A percentile compares a stretch with the other conserved stretches of the same genome.
Evolutionary conservation across 495 filamentous ascomycete genomes (phyloP).

Genomic region (Cercophora scortea): DNA sequence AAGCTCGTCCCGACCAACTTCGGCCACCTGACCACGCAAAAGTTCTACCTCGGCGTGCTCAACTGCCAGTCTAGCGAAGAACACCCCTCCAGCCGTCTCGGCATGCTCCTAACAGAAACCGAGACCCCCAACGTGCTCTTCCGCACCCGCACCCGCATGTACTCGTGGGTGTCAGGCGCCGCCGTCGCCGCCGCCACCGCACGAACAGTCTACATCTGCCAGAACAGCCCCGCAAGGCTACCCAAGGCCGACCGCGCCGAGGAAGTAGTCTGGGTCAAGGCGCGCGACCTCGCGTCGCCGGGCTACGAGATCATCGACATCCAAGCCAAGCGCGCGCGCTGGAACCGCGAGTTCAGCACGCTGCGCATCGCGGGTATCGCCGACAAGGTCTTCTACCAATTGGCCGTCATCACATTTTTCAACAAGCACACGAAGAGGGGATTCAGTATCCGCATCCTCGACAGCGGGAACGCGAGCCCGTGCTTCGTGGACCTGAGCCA

Average conservation of each 20-base stretch:
- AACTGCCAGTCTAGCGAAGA: constrained; percentile 7
- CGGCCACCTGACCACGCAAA: neutral
- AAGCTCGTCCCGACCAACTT: constrained; percentile 2
- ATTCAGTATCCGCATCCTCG: constrained; percentile 12
- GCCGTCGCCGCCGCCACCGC: constrained; percentile 4
- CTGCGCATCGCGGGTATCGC: constrained; percentile 3
- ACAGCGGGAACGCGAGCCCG: constrained; percentile 1
- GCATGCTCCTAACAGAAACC: constrained; percentile 11
- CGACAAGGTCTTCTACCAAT: constrained; percentile 9
- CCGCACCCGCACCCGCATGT: constrained; percentile 8
- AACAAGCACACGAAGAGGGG: constrained; percentile 11
- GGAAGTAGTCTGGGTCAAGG: constrained; percentile 13
- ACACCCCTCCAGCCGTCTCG: constrained; percentile 9
- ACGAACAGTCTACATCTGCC: constrained; percentile 10
- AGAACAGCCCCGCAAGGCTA: neutral
- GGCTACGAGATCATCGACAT: constrained; percentile 16
- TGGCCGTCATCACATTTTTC: constrained; percentile 16
- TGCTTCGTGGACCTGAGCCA: constrained; percentile 13
- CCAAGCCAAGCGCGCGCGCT: constrained; percentile 3
- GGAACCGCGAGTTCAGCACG: constrained; percentile 15
- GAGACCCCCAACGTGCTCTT: constrained; percentile 13
- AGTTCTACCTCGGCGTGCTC: constrained; percentile 12
- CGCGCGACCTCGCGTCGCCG: constrained; percentile 12
- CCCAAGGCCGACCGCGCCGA: neutral
- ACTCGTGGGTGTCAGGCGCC: constrained; percentile 4